Evolutionary conservation across 805 yeast genomes (phyloP), one percentile per base, ranked within the genome.

Genomic region (Candida orba): DNA sequence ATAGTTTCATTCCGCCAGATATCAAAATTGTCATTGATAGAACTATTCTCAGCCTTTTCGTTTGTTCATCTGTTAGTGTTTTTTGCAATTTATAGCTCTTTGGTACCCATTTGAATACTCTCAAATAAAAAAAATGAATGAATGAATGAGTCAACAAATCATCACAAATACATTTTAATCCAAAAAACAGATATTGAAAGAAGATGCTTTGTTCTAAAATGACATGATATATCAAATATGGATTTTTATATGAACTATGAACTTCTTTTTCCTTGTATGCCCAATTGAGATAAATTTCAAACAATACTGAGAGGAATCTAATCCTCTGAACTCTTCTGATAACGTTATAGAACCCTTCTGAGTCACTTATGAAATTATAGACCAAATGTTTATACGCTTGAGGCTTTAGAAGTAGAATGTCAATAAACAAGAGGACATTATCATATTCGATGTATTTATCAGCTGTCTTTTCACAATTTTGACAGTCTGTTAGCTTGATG

Each of bases 371-470:
- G 15, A 76, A 65, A 57, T 91, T 93, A 67, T 78, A 91, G 3
- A 90, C 86, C 41, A 91, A 65, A 62, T 93, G 99, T 37, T 93
- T 73, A 52, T 82, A 85, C 0, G 91, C 98, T 52, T 84, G 95
- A 3, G 93, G 89, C 55, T 90, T 87, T 52, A 93, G 65, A 12
- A 93, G 72, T 42, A 93, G 65, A 37, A 91, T 71, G 56, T 93
- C 98, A 20, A 93, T 80, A 58, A 87, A 84, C 18, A 91, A 67
- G 2, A 93, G 67, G 8, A 91, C 95, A 44, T 78, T 75, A 60
- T 93, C 99, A 50, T 79, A 82, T 60, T 93, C 99, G 27, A 91
- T 81, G 64, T 93, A 93, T 58, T 84, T 83, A 63, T 93, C 99
- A 3, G 89, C 95, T 20, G 84, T 79, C 40, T 73, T 69, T 27